Conservation (phyloP, 805 yeast species). For the Clavispora santaluciae region DNA sequence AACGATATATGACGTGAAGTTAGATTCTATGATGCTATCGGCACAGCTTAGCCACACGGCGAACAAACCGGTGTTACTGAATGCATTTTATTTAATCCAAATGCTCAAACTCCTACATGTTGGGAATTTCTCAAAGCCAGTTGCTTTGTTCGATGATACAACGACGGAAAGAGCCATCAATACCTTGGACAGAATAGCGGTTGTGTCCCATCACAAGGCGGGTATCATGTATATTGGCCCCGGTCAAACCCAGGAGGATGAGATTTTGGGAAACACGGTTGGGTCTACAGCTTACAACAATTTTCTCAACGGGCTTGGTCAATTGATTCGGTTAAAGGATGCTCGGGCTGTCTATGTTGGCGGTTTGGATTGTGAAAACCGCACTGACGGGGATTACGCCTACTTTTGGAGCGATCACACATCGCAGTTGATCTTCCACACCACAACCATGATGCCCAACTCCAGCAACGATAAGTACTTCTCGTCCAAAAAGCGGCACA, state of each 20-base stretch:
- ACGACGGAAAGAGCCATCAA: slow-evolving; percentile 46
- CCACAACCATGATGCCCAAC: slow-evolving; percentile 78
- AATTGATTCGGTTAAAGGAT: slow-evolving; percentile 50
- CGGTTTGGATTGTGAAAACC: slow-evolving; percentile 69
- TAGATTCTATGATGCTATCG: slow-evolving; percentile 27
- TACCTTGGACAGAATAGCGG: slow-evolving; percentile 70
- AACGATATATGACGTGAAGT: slow-evolving; percentile 39
- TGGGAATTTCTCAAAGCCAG: slow-evolving; percentile 33
- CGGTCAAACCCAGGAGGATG: slow-evolving; percentile 57
- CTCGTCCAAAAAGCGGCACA: slow-evolving; percentile 71
- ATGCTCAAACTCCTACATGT: slow-evolving; percentile 40
- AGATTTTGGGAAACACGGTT: slow-evolving; percentile 55
- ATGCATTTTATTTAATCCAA: slow-evolving; percentile 51
- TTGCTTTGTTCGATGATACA: slow-evolving; percentile 48
- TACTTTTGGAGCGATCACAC: slow-evolving; percentile 68
- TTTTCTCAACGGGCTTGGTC: slow-evolving; percentile 58
- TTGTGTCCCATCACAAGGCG: slow-evolving; percentile 70
- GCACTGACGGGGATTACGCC: slow-evolving; percentile 72
- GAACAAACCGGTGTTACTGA: slow-evolving; percentile 12
- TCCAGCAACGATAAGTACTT: slow-evolving; percentile 34
- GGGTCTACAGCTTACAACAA: slow-evolving; percentile 63
- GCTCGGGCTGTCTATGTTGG: slow-evolving; percentile 57
- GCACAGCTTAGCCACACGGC: slow-evolving; percentile 3
- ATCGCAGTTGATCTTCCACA: slow-evolving; percentile 70
- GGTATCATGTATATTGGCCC: slow-evolving; percentile 75